Base-by-base conservation (phyloP, 140 eudicot genomes). In the Stevia rebaudiana region DNA sequence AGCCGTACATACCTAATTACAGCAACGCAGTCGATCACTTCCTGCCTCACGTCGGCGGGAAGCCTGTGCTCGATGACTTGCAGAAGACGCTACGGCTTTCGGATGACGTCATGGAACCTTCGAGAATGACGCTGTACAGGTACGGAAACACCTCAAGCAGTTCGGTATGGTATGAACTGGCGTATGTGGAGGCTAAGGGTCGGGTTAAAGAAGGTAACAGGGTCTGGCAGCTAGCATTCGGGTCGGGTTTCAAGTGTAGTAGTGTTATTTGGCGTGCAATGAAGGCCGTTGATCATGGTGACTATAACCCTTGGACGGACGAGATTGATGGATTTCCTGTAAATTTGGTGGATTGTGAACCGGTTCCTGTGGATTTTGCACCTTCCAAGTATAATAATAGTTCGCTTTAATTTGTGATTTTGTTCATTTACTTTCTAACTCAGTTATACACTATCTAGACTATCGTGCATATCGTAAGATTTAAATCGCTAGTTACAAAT, bases 81-180 rank as follows among this genome's bases (percentile, higher is more conserved):
- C 77, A 82, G 71, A 78, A 33, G 61, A 65, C 39, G 6, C 74
- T 82, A 6, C 50, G 71, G 30, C 33, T 82, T 35, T 67, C 58
- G 0, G 77, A 82, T 3, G 67, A 58, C 7, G 41, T 21, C 3
- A 82, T 82, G 87, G 87, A 82, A 65, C 72, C 87, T 47, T 79
- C 83, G 6, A 78, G 87, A 71, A 82, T 78, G 87, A 82, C 87
- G 6, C 56, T 82, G n/a, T 61, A 78, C 25, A 74, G 83, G 71
- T 82, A 39, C 11, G 87, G 87, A 53, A 82, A 82, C 67, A 82
- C 87, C 8, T 82, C 87, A 4, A 82, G 83, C 19, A 82, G 83
- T 42, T 79, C 72, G 36, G 54, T 82, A 13, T 21, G n/a, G n/a
- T n/a, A n/a, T n/a, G n/a, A n/a, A n/a, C n/a, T n/a, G n/a, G n/a